phyloP scores from a whole-genome alignment of 2,329 filamentous ascomycete species.

The Sporothrix mexicana region DNA sequence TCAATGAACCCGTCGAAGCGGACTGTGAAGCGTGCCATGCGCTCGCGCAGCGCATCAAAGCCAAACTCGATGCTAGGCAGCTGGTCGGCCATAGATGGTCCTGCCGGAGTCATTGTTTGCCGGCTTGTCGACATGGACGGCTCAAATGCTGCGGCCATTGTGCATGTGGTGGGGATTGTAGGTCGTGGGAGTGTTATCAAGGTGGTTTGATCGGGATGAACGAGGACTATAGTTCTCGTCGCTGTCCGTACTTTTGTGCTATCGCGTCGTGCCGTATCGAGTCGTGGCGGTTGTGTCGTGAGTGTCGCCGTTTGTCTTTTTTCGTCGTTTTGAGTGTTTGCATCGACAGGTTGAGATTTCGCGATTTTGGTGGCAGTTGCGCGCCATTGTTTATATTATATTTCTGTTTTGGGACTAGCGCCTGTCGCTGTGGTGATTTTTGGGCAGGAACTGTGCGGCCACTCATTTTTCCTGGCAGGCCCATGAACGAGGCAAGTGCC shows the following conservation, averaged over 20 bases:
- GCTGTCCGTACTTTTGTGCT: too few relatives aligned
- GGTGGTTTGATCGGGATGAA: neutral
- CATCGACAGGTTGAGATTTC: conserved; percentile 3
- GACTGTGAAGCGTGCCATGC: conserved; percentile 90
- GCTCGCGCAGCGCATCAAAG: conserved; percentile 92
- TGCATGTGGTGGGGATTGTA: neutral
- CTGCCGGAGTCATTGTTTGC: conserved; percentile 62
- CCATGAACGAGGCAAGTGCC: too few relatives aligned
- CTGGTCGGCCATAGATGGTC: conserved; percentile 70
- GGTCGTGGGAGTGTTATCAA: neutral
- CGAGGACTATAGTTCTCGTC: neutral
- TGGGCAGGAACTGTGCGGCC: neutral
- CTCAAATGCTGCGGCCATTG: conserved; percentile 69
- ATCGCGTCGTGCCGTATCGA: neutral
- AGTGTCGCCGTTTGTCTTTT: neutral
- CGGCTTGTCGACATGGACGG: conserved; percentile 71
- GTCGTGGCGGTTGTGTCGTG: too few relatives aligned
- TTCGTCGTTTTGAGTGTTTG: neutral
- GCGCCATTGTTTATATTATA: conserved; percentile 35
- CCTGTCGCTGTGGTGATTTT: conserved; percentile 36
- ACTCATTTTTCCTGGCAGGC: conserved; percentile 31
- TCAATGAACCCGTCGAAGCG: conserved; percentile 96
- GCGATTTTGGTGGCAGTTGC: neutral
- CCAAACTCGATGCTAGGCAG: conserved; percentile 93
- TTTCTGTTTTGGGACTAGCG: conserved; percentile 31